phyloP scores from a whole-genome alignment of 1,284 basidiomycete species.

The Hemileia vastatrix region DNA sequence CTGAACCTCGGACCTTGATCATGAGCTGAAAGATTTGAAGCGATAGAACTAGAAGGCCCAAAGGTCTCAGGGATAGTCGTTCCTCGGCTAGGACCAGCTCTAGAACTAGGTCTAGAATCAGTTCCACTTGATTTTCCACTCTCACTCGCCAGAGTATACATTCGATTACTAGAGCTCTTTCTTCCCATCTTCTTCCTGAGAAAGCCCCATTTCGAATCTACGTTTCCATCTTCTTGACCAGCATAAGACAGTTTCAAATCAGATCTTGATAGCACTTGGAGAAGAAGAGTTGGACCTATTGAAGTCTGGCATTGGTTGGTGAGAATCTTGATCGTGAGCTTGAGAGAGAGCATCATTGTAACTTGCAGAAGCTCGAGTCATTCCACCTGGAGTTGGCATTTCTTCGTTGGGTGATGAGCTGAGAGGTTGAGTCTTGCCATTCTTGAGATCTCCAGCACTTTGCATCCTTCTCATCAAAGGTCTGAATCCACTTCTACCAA shows the following conservation, averaged over 20 bases:
- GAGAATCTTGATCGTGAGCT: constrained; percentile 24
- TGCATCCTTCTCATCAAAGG: constrained; percentile 1
- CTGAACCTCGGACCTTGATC: too few species aligned
- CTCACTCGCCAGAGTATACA: constrained; percentile 18
- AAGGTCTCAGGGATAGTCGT: too few species aligned
- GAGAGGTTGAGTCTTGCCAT: not conserved
- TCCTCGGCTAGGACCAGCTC: too few species aligned
- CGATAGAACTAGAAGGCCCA: too few species aligned
- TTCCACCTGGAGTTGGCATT: not conserved
- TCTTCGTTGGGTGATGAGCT: not conserved
- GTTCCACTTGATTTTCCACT: too few species aligned
- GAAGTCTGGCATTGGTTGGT: constrained; percentile 15
- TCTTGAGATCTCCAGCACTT: not conserved
- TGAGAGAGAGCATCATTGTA: not conserved
- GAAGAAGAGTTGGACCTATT: constrained; percentile 12
- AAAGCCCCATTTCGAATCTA: constrained; percentile 28
- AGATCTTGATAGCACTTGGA: constrained; percentile 23
- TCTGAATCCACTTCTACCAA: not conserved
- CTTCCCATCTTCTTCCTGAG: constrained; percentile 32
- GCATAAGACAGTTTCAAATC: not conserved
- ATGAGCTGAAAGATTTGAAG: too few species aligned
- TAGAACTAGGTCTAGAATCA: too few species aligned
- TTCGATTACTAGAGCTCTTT: constrained; percentile 27
- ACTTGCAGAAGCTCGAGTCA: not conserved
- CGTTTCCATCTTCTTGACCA: constrained; percentile 7